phyloP scores from a whole-genome alignment of 306 rosid species.

The Cucumis sativus region Cucumber_9930_V3 NC_026660.2:28418501-28419000 shows the following conservation, averaged over 20 bases:
- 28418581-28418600: no score
- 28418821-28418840: neutral
- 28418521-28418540: no score
- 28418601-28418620: neutral
- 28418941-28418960: conserved; percentile 84
- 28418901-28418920: neutral
- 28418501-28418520: no score
- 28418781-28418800: neutral
- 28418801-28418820: neutral
- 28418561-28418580: no score
- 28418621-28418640: neutral
- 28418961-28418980: conserved; percentile 74
- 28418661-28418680: conserved; percentile 72
- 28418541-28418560: no score
- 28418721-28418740: conserved; percentile 14
- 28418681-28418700: conserved; percentile 89
- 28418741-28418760: neutral
- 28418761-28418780: neutral
- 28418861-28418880: neutral
- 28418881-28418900: neutral
- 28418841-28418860: neutral
- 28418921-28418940: conserved; percentile 52
- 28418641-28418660: neutral
- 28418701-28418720: conserved; percentile 73
- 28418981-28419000: conserved; percentile 89